phyloP scores from a whole-genome alignment of 768 basidiomycete genomes.

The Botryobasidium botryosum region DNA sequence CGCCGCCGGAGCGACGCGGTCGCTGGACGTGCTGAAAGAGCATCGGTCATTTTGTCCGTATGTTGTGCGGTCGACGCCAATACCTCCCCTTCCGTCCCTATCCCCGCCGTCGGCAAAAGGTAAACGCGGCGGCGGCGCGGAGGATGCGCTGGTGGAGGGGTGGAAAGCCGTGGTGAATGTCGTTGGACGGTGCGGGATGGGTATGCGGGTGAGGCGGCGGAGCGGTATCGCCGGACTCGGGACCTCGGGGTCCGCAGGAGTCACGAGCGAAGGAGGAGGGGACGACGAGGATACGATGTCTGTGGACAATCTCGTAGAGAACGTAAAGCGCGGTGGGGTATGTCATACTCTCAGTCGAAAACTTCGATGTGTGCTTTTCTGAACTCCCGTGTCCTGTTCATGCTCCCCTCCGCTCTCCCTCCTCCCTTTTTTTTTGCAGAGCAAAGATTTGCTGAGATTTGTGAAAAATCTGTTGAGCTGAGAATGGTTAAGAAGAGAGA shows the following conservation, averaged over 20 bases:
- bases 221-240: conserved; percentile 5
- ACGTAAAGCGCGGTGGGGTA: conserved; percentile 55
- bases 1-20: conserved; percentile 24
- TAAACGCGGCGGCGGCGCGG: not conserved
- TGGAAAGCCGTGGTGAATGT: conserved; percentile 67
- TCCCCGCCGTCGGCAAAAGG: not conserved
- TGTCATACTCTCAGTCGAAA: conserved; percentile 23
- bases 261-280: conserved; percentile 18
- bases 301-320: conserved; percentile 50
- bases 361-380: not conserved
- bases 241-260: conserved; percentile 8
- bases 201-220: conserved; percentile 25
- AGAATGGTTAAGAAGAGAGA: not conserved
- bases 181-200: conserved; percentile 46
- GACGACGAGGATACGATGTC: conserved; percentile 19
- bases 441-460: conserved; percentile 52
- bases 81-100: conserved; percentile 13
- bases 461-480: conserved; percentile 27
- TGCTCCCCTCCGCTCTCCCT: not conserved
- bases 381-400: conserved; percentile 6
- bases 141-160: conserved; percentile 36
- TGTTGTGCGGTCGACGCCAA: conserved; percentile 21
- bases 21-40: conserved; percentile 62
- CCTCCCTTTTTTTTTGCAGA: conserved; percentile 24
- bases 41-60: conserved; percentile 82